These are phyloP conservation scores for Podaxis sp. DNA, from an alignment of 768 basidiomycete genomes.

Conservation along the genomic window DNA sequence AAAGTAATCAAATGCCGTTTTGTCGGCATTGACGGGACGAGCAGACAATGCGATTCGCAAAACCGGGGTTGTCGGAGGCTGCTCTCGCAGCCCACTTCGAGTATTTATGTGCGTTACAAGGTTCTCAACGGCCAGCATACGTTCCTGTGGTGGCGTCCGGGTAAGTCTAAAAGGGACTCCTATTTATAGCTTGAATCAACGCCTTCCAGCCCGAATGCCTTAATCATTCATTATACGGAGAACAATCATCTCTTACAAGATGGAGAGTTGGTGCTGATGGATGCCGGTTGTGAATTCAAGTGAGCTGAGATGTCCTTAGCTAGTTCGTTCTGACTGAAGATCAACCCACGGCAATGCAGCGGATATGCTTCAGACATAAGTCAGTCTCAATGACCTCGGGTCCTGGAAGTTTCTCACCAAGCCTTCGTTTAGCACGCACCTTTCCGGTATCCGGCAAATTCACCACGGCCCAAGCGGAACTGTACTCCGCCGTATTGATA, in stretches of 20 bases:
- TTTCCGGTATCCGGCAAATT: slow-evolving; percentile 86
- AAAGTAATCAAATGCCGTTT: not conserved
- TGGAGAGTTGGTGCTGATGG: slow-evolving; percentile 78
- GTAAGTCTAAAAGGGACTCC: slow-evolving; percentile 34
- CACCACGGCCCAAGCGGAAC: slow-evolving; percentile 71
- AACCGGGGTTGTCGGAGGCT: slow-evolving; percentile 37
- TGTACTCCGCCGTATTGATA: slow-evolving; percentile 76
- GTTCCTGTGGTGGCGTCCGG: slow-evolving; percentile 97
- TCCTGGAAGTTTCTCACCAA: slow-evolving; percentile 7
- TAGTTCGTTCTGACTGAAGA: slow-evolving; percentile 5
- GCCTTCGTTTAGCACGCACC: slow-evolving; percentile 60
- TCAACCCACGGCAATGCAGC: slow-evolving; percentile 29
- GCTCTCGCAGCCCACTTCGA: slow-evolving; percentile 76
- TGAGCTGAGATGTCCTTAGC: slow-evolving; percentile 22
- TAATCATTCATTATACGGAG: slow-evolving; percentile 92
- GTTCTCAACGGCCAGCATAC: slow-evolving; percentile 88
- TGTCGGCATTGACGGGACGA: not conserved
- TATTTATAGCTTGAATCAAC: not conserved
- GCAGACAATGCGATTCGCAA: slow-evolving; percentile 81
- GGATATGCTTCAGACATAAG: slow-evolving; percentile 96
- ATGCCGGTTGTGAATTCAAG: slow-evolving; percentile 94
- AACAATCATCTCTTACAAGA: slow-evolving; percentile 76
- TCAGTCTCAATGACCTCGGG: slow-evolving; percentile 26
- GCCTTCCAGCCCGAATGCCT: slow-evolving; percentile 64
- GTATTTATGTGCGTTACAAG: slow-evolving; percentile 74